A percentile compares a stretch with the other conserved stretches of the same genome.
These are phyloP conservation scores for Pisolithus sp. DNA, from an alignment of 768 basidiomycete species.

Conservation along the genomic window DNA sequence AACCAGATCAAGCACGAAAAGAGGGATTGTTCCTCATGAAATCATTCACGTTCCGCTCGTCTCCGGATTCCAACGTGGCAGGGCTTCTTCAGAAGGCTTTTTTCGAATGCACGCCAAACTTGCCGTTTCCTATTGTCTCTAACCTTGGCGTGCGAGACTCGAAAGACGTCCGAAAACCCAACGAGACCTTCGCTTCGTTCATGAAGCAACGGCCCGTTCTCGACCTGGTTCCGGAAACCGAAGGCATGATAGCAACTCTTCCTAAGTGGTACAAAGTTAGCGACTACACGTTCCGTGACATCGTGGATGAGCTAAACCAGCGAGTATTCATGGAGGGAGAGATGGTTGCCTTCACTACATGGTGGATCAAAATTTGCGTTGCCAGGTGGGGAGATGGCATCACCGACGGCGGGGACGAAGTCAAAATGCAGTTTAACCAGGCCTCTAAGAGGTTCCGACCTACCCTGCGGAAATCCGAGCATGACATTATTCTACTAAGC, in stretches of 20 bases:
- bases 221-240: slow-evolving; percentile 26
- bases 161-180: slow-evolving; percentile 65
- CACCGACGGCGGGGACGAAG: slow-evolving; percentile 33
- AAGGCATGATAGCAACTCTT: slow-evolving; percentile 55
- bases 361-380: slow-evolving; percentile 54
- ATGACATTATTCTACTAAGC: slow-evolving; percentile 48
- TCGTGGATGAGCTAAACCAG: slow-evolving; percentile 61
- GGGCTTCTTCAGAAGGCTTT: slow-evolving; percentile 64
- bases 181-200: slow-evolving; percentile 60
- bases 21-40: slow-evolving; percentile 63
- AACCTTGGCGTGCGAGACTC: slow-evolving; percentile 62
- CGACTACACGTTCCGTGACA: slow-evolving; percentile 69
- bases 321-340: slow-evolving; percentile 63
- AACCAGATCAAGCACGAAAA: background rate
- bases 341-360: slow-evolving; percentile 72
- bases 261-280: slow-evolving; percentile 57
- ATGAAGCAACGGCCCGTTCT: slow-evolving; percentile 68
- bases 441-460: slow-evolving; percentile 2
- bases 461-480: background rate
- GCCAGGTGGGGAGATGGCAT: background rate
- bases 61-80: slow-evolving; percentile 74
- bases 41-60: slow-evolving; percentile 83
- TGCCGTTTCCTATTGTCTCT: slow-evolving; percentile 67
- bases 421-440: background rate
- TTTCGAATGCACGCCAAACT: slow-evolving; percentile 50